Evolutionary conservation across 2,329 filamentous ascomycete species (phyloP).

Genomic region (Diplodia seriata): DNA sequence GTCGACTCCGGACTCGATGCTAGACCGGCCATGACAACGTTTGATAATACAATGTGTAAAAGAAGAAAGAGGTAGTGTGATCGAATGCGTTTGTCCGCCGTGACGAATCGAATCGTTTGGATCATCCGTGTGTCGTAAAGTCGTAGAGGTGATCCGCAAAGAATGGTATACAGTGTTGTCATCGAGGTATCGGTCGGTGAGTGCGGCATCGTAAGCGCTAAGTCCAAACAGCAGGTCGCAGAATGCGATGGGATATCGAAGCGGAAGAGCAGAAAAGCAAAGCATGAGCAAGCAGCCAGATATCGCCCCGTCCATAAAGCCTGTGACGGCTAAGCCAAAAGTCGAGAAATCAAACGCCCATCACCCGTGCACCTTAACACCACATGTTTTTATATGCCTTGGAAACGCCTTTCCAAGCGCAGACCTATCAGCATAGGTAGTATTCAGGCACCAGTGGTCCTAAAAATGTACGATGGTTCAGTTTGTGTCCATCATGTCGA

Average conservation of each 20-base stretch:
- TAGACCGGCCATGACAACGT: constrained; percentile 31
- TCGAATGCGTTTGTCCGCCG: constrained; percentile 25
- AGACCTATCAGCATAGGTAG: not conserved
- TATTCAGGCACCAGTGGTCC: constrained; percentile 17
- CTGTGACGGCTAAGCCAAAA: constrained; percentile 27
- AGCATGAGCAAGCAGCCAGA: constrained; percentile 22
- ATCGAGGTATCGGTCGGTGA: constrained; percentile 21
- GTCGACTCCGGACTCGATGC: constrained; percentile 18
- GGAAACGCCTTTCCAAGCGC: constrained; percentile 5
- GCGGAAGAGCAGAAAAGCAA: constrained; percentile 31
- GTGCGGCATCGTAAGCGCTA: constrained; percentile 31
- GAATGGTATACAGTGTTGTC: constrained; percentile 28
- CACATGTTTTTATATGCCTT: constrained; percentile 22
- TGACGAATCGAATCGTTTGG: constrained; percentile 28
- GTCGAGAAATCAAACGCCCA: constrained; percentile 25
- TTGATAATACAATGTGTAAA: constrained; percentile 32
- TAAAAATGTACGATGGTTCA: constrained; percentile 35
- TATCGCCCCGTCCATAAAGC: constrained; percentile 24
- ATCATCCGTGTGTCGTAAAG: constrained; percentile 26
- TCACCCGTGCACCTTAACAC: constrained; percentile 25
- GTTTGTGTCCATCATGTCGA: constrained; percentile 67
- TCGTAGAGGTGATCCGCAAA: constrained; percentile 29
- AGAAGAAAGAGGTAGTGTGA: constrained; percentile 29
- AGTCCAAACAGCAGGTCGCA: constrained; percentile 29
- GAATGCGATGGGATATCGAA: constrained; percentile 32